These are phyloP conservation scores for Metarhizium rileyi DNA, from an alignment of 2,329 filamentous ascomycete species.

Conservation along the genomic window DNA sequence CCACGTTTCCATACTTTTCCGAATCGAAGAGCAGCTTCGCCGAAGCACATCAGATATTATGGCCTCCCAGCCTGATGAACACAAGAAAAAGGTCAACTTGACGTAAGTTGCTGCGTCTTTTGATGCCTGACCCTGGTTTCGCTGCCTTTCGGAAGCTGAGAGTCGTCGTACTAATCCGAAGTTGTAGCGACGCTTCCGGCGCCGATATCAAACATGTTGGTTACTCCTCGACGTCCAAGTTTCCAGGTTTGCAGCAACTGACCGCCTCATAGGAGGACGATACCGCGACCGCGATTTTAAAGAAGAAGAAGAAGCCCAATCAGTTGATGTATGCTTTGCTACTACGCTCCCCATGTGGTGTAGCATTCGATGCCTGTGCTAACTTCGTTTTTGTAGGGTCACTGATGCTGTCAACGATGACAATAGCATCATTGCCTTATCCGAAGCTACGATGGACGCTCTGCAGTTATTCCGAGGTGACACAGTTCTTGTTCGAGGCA, in stretches of 20 bases:
- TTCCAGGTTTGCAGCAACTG: slow-evolving; percentile 12
- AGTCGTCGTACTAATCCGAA: neutral
- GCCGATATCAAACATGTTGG: slow-evolving; percentile 76
- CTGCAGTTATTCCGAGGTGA: slow-evolving; percentile 98
- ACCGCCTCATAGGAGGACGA: slow-evolving; percentile 62
- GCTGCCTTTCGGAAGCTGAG: neutral
- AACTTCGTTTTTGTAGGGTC: slow-evolving; percentile 49
- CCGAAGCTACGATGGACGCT: slow-evolving; percentile 97
- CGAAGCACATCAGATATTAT: slow-evolving; percentile 42
- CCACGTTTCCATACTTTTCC: slow-evolving; percentile 15
- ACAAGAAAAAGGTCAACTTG: slow-evolving; percentile 78
- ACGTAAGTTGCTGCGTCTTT: slow-evolving; percentile 45
- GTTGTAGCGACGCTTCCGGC: slow-evolving; percentile 72
- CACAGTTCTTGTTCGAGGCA: slow-evolving; percentile 95
- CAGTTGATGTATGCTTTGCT: slow-evolving; percentile 70
- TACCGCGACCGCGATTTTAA: slow-evolving; percentile 89
- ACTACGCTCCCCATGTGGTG: slow-evolving; percentile 1
- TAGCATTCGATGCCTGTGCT: neutral
- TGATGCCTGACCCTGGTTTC: neutral
- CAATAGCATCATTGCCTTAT: slow-evolving; percentile 97
- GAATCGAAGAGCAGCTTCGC: slow-evolving; percentile 16
- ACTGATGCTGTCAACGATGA: slow-evolving; percentile 99
- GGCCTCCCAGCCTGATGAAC: slow-evolving; percentile 57
- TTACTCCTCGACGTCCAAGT: slow-evolving; percentile 14
- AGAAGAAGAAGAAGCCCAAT: slow-evolving; percentile 99